phyloP scores from a whole-genome alignment of 2,329 filamentous ascomycete genomes.

The Aureobasidium sp. region DNA sequence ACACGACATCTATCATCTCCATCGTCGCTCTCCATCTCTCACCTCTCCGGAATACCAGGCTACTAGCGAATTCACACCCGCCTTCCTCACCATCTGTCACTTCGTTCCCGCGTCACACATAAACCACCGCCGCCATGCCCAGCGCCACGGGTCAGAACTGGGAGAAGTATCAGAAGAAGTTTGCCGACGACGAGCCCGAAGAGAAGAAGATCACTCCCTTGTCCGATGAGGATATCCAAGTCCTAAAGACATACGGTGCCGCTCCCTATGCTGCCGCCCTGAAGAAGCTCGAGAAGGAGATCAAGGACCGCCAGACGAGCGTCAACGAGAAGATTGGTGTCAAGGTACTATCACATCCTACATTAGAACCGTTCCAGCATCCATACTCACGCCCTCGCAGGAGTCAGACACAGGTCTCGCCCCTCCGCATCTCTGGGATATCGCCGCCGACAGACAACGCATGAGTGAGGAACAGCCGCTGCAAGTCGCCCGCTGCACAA shows the following conservation, averaged over 20 bases:
- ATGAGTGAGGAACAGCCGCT: constrained; percentile 98
- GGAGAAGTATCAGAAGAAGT: constrained; percentile 99
- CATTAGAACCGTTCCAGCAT: neutral
- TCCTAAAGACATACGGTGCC: constrained; percentile 92
- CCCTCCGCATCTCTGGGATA: constrained; percentile 97
- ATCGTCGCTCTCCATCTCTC: neutral
- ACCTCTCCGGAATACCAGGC: neutral
- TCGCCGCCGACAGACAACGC: constrained; percentile 93
- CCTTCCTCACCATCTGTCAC: neutral
- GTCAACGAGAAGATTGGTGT: constrained; percentile 98
- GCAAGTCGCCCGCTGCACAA: constrained; percentile 95
- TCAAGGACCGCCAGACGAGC: constrained; percentile 97
- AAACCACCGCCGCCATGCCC: constrained; percentile 56
- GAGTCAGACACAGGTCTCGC: constrained; percentile 98
- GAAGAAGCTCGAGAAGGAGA: constrained; percentile 98
- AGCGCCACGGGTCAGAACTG: constrained; percentile 88
- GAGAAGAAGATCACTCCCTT: constrained; percentile 99
- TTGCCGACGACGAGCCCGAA: constrained; percentile 90
- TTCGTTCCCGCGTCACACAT: constrained; percentile 6
- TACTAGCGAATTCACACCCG: neutral
- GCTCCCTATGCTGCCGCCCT: constrained; percentile 88
- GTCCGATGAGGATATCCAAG: constrained; percentile 96
- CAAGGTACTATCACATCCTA: constrained; percentile 45
- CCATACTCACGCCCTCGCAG: constrained; percentile 36
- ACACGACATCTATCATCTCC: neutral